These are phyloP conservation scores for Lolium multiflorum DNA, from an alignment of 176 grass and related monocot species.

Conservation along the genomic window DNA sequence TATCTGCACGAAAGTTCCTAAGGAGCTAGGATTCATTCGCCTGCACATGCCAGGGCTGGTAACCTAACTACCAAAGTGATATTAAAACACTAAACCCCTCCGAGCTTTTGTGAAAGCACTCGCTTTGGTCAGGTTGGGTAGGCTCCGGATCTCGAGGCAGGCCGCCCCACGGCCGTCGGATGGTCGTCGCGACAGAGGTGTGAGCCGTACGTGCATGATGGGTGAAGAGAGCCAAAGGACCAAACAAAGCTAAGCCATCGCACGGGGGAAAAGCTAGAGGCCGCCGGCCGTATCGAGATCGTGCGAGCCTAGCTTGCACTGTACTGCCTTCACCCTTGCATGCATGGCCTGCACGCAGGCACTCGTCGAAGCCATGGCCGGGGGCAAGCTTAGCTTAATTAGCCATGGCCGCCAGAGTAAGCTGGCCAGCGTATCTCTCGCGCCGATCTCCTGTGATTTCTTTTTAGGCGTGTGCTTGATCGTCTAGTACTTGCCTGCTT, in stretches of 20 bases:
- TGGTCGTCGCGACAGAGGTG: background rate
- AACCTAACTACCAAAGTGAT: conserved; percentile 35
- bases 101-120: conserved; percentile 51
- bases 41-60: conserved; percentile 31
- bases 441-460: conserved; percentile 22
- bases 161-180: too few species aligned
- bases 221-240: conserved; percentile 37
- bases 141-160: conserved; percentile 58
- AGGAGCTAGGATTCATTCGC: conserved; percentile 21
- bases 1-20: conserved; percentile 51
- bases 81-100: conserved; percentile 27
- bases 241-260: conserved; percentile 53
- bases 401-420: background rate
- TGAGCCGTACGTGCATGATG: conserved; percentile 41
- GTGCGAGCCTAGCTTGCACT: conserved; percentile 15
- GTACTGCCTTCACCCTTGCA: background rate
- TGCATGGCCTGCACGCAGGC: background rate
- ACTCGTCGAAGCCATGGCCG: background rate
- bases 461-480: conserved; percentile 16
- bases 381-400: conserved; percentile 2
- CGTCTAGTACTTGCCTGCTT: conserved; percentile 13
- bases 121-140: conserved; percentile 57
- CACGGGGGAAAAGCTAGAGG: conserved; percentile 53
- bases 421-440: conserved; percentile 2
- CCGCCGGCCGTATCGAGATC: conserved; percentile 9